Evolutionary conservation across 352 stramenopile species (phyloP).

Genomic region (Plasmopara halstedii): DNA sequence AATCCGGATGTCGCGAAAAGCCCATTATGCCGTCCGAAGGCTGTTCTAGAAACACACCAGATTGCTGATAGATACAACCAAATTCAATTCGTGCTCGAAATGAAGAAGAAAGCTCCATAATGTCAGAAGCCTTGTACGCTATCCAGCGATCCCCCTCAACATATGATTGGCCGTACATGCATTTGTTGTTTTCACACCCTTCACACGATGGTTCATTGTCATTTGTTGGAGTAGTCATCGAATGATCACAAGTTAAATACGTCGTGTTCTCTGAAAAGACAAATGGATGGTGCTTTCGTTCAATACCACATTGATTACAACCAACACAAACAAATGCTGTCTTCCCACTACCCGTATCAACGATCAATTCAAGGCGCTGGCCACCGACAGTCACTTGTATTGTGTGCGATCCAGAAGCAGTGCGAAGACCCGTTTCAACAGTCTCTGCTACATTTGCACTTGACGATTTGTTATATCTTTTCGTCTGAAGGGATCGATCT

Average conservation of each 20-base stretch:
- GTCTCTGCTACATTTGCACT: not conserved
- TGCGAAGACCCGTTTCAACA: conserved; percentile 25
- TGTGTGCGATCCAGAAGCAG: conserved; percentile 65
- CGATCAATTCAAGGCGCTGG: conserved; percentile 84
- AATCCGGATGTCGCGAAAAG: conserved; percentile 86
- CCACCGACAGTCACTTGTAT: conserved; percentile 54
- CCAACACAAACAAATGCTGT: conserved; percentile 93
- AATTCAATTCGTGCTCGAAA: conserved; percentile 76
- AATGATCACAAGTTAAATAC: conserved; percentile 43
- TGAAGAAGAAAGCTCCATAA: conserved; percentile 36
- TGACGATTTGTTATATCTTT: not conserved
- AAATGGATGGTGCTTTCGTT: conserved; percentile 81
- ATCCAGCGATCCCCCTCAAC: conserved; percentile 91
- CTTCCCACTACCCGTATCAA: conserved; percentile 94
- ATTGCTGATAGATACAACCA: conserved; percentile 91
- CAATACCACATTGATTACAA: conserved; percentile 81
- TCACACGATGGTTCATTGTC: conserved; percentile 14
- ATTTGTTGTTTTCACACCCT: conserved; percentile 58
- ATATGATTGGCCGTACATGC: conserved; percentile 89
- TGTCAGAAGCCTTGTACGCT: conserved; percentile 84
- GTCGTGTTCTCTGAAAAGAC: conserved; percentile 34
- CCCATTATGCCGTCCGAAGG: conserved; percentile 96
- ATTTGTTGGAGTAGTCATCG: conserved; percentile 11
- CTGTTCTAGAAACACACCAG: conserved; percentile 88
- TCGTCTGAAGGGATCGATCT: not conserved